Evolutionary conservation across 352 stramenopile species (phyloP).

Genomic region (Ophiocytium majus): DNA sequence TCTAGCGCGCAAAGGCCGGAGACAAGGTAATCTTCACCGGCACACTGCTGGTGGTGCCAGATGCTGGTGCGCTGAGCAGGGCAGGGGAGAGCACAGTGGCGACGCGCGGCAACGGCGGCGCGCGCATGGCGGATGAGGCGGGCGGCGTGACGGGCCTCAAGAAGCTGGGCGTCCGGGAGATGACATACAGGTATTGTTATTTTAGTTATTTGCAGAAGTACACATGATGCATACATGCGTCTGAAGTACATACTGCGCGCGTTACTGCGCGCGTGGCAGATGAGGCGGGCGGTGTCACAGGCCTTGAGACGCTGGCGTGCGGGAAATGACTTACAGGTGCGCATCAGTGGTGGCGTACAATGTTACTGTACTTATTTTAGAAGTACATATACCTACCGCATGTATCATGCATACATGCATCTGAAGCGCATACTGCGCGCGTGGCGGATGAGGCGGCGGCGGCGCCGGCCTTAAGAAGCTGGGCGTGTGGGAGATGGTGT

Average conservation of each 20-base stretch:
- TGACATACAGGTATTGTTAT: too few species aligned
- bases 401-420: too few species aligned
- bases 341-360: too few species aligned
- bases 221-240: too few species aligned
- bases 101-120: constrained; percentile 18
- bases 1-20: constrained; percentile 60
- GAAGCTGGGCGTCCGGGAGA: constrained; percentile 87
- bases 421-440: constrained; percentile 61
- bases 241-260: too few species aligned
- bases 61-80: constrained; percentile 82
- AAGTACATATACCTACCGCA: too few species aligned
- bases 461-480: constrained; percentile 89
- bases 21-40: constrained; percentile 83
- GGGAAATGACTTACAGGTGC: constrained; percentile 94
- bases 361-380: too few species aligned
- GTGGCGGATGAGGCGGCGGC: constrained; percentile 61
- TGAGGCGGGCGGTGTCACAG: constrained; percentile 79
- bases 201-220: too few species aligned
- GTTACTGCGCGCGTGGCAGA: constrained; percentile 23
- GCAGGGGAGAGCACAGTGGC: constrained; percentile 62
- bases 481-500: constrained; percentile 94
- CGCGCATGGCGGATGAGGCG: constrained; percentile 21
- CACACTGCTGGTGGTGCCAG: constrained; percentile 89
- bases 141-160: constrained; percentile 91
- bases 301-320: constrained; percentile 87